phyloP scores from a whole-genome alignment of 164 flowering plant genomes.

The Cinnamomum chago region DNA sequence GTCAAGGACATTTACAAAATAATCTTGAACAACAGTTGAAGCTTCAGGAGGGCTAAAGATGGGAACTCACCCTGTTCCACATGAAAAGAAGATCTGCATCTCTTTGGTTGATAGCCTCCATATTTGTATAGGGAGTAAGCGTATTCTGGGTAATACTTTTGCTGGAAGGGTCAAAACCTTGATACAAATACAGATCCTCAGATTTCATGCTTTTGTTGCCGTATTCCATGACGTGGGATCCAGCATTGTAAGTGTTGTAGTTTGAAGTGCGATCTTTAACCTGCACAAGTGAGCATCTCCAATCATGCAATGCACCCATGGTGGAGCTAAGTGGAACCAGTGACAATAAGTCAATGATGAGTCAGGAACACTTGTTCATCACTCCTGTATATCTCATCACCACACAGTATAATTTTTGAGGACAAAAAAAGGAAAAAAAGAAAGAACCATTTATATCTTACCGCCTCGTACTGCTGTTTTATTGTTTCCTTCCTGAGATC shows the following conservation, averaged over 20 bases:
- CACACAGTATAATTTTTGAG: neutral
- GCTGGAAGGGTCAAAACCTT: conserved; percentile 73
- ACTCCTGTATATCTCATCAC: no score
- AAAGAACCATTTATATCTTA: conserved; percentile 21
- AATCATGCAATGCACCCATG: no score
- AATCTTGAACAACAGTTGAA: neutral
- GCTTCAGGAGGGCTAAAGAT: neutral
- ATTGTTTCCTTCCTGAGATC: conserved; percentile 75
- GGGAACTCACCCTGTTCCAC: conserved; percentile 59
- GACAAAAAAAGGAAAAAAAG: neutral
- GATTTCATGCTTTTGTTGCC: conserved; percentile 61
- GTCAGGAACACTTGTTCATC: no score
- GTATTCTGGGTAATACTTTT: conserved; percentile 33
- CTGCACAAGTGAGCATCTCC: conserved; percentile 25
- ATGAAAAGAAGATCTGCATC: conserved; percentile 83
- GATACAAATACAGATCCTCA: conserved; percentile 72
- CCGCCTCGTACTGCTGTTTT: conserved; percentile 57
- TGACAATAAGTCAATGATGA: no score
- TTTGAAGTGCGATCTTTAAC: conserved; percentile 79
- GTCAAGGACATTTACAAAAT: no score
- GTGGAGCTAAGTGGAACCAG: no score
- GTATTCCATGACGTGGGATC: conserved; percentile 97
- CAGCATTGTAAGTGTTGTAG: conserved; percentile 53
- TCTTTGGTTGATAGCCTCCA: conserved; percentile 80
- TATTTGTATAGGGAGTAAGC: conserved; percentile 5